Base-by-base conservation (phyloP, 2,329 filamentous ascomycete genomes). In the Colletotrichum euphorbiae region DNA sequence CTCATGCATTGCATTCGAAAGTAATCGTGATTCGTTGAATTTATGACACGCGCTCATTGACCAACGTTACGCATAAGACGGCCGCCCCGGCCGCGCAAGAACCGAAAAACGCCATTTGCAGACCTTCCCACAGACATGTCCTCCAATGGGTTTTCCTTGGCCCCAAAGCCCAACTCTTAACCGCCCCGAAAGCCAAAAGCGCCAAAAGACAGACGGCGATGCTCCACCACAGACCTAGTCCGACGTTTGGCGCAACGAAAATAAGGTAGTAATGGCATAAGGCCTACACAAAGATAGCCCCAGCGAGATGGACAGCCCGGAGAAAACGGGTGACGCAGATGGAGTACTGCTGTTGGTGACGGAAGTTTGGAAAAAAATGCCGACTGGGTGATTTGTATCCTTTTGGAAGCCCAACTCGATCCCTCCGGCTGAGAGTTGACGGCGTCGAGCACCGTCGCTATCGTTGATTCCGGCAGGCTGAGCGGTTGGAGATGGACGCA, bases 241-340 rank as follows among this genome's bases (percentile, higher is more conserved):
- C 77, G 0, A 83, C 78, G 2, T 75, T 78, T 2, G 70, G 17
- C 0, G 76, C 76, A 0, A 77, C 75, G 66, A 91, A 91, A 85
- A 74, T 91, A 91, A 0, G 89, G 89, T 24, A 88, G 76, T 11
- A 91, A 77, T 0, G 89, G 89, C 31, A 91, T 83, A 65, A 89
- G 81, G 0, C 89, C 89, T 4, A 89, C 89, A 2, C 89, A 76
- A 40, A 90, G 82, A 72, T 91, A 91, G 0, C 89, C 89, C 88
- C 2, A 86, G 72, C 0, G 88, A 85, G 45, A 91, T 87, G 0
- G 86, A 90, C 9, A 89, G 71, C 2, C 88, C 89, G 0, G 84
- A 87, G 11, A 84, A 74, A 40, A 80, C 75, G 0, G 85, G 83
- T 28, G 77, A 76, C 75, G 58, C 77, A 73, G 5, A 15, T 4